phyloP scores from a whole-genome alignment of 495 filamentous ascomycete genomes.

The Neurospora sp. region DNA sequence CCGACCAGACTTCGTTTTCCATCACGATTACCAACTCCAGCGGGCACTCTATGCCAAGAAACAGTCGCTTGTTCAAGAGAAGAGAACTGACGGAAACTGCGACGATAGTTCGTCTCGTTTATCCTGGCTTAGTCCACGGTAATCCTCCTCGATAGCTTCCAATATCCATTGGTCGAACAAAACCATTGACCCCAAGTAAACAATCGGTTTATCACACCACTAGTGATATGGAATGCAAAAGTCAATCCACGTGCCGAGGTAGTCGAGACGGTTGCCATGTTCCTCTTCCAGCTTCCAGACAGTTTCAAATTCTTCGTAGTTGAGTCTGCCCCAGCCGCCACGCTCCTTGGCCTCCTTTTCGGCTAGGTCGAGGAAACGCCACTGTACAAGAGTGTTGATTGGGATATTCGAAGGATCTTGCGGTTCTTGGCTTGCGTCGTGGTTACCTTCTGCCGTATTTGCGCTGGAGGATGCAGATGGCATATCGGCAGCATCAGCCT shows the following conservation, averaged over 20 bases:
- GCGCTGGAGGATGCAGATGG: neutral
- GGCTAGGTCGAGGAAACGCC: conserved; percentile 49
- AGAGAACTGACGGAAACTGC: neutral
- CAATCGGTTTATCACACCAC: neutral
- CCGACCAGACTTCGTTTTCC: neutral
- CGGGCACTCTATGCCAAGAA: neutral
- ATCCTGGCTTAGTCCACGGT: neutral
- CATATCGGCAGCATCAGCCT: neutral
- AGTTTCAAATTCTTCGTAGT: conserved; percentile 59
- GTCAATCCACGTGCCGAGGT: conserved; percentile 78
- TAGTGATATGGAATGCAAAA: conserved; percentile 48
- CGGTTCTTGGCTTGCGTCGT: neutral
- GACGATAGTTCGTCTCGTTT: neutral
- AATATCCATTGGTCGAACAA: neutral
- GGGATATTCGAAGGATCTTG: conserved; percentile 6
- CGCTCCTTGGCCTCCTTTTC: conserved; percentile 54
- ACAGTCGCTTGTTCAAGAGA: neutral
- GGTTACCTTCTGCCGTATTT: neutral
- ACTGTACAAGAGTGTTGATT: conserved; percentile 28
- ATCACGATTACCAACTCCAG: neutral
- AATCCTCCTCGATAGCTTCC: neutral
- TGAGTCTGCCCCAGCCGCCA: conserved; percentile 64
- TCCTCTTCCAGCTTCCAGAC: conserved; percentile 56
- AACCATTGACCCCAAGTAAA: neutral
- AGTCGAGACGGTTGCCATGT: conserved; percentile 48